Conservation (phyloP, 768 basidiomycete species). For the Dendrothele bispora region DNA sequence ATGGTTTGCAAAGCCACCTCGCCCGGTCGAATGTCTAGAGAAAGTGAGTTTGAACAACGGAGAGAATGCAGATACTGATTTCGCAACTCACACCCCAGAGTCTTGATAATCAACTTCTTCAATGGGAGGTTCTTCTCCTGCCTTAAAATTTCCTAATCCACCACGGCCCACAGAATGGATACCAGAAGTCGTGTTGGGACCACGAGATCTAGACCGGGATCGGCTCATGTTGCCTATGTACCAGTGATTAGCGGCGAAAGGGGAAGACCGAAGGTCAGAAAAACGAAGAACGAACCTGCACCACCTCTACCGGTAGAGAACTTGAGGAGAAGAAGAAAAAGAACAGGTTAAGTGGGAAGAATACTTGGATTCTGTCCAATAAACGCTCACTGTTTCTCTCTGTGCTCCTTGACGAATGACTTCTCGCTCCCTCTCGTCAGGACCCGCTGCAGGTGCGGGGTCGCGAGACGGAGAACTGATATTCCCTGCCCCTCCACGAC, state of each 20-base stretch:
- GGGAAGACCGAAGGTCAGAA: no score
- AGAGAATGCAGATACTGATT: not conserved
- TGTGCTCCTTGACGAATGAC: constrained; percentile 37
- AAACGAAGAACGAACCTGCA: no score
- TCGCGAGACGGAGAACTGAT: constrained; percentile 78
- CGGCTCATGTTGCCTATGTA: constrained; percentile 57
- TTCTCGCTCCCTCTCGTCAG: constrained; percentile 36
- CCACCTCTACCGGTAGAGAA: constrained; percentile 70
- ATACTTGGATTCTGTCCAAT: constrained; percentile 17
- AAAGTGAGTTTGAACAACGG: not conserved
- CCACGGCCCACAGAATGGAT: constrained; percentile 61
- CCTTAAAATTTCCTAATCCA: constrained; percentile 58
- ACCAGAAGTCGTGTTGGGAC: constrained; percentile 17
- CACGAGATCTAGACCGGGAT: constrained; percentile 57
- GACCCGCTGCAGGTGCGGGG: constrained; percentile 23
- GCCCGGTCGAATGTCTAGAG: constrained; percentile 62
- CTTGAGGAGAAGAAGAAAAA: constrained; percentile 20
- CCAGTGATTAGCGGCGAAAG: no score
- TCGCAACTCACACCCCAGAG: not conserved
- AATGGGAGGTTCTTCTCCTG: constrained; percentile 24
- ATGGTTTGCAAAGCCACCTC: constrained; percentile 68
- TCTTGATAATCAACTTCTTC: no score
- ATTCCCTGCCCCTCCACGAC: constrained; percentile 85
- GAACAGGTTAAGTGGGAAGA: not conserved
- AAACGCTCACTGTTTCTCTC: not conserved